phyloP scores from a whole-genome alignment of 2,329 filamentous ascomycete genomes.

The Exophiala dermatitidis region DNA sequence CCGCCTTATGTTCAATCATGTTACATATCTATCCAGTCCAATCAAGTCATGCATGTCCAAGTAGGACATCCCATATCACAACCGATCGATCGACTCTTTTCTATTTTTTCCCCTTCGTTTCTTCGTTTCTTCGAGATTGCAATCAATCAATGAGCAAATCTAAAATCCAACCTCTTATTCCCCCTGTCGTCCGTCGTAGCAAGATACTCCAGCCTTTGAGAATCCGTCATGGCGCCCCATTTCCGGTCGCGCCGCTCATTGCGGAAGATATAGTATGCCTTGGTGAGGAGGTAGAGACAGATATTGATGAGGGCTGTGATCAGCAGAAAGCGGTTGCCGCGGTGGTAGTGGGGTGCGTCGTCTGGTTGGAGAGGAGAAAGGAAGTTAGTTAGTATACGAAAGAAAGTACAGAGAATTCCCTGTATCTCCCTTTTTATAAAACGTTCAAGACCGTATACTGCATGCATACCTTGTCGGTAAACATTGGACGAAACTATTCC shows the following conservation, averaged over 20 bases:
- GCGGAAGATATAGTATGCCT: constrained; percentile 31
- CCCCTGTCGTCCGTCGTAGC: constrained; percentile 39
- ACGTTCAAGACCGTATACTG: background rate
- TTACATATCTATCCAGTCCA: no score
- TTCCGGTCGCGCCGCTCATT: constrained; percentile 29
- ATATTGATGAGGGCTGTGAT: constrained; percentile 45
- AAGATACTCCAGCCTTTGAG: constrained; percentile 43
- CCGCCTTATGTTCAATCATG: no score
- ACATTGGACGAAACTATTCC: constrained; percentile 43
- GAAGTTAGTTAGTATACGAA: no score
- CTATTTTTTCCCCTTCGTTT: no score
- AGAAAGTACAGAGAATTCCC: no score
- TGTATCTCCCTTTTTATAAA: background rate
- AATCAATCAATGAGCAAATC: constrained; percentile 27
- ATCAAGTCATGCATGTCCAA: no score
- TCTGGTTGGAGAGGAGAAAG: constrained; percentile 28
- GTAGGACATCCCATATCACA: no score
- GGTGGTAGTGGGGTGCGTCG: constrained; percentile 48
- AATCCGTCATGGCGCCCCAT: constrained; percentile 39
- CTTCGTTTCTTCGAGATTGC: no score
- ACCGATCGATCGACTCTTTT: no score
- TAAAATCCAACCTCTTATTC: constrained; percentile 38
- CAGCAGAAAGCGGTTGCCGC: constrained; percentile 46
- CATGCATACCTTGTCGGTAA: constrained; percentile 39
- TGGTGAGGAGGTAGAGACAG: constrained; percentile 42